These are phyloP conservation scores for Fistulifera pelliculosa DNA, from an alignment of 108 stramenopile species.

Conservation along the genomic window DNA sequence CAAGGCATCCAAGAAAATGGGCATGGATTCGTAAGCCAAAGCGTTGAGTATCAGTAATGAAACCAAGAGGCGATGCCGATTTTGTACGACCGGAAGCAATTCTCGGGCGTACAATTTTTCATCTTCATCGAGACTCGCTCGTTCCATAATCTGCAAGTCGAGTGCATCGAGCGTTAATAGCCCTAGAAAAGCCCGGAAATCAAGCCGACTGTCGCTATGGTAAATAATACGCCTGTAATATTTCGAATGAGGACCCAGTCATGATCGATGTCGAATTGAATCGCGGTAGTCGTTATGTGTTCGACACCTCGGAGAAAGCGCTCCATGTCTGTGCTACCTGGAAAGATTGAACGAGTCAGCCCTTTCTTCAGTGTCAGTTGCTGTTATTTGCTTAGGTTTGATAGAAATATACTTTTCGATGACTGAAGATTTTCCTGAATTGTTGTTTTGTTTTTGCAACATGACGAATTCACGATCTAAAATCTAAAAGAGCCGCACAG, in stretches of 20 bases:
- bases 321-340: neutral
- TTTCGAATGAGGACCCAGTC: neutral
- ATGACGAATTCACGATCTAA: no score
- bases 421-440: no score
- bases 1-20: conserved; percentile 87
- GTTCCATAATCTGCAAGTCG: conserved; percentile 64
- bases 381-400: no score
- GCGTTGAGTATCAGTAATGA: conserved; percentile 89
- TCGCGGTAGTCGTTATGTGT: no score
- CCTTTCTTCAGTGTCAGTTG: no score
- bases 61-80: conserved; percentile 88
- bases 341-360: neutral
- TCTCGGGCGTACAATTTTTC: conserved; percentile 39
- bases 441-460: no score
- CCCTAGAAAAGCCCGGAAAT: conserved; percentile 93
- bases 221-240: conserved; percentile 26
- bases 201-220: conserved; percentile 72
- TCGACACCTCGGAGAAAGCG: neutral
- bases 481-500: no score
- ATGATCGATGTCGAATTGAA: no score
- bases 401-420: no score
- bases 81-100: conserved; percentile 57
- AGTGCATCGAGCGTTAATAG: conserved; percentile 80
- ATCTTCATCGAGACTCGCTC: conserved; percentile 28
- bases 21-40: conserved; percentile 86